Base-by-base conservation (phyloP, 2,329 filamentous ascomycete genomes). In the Bertia moriformis region DNA sequence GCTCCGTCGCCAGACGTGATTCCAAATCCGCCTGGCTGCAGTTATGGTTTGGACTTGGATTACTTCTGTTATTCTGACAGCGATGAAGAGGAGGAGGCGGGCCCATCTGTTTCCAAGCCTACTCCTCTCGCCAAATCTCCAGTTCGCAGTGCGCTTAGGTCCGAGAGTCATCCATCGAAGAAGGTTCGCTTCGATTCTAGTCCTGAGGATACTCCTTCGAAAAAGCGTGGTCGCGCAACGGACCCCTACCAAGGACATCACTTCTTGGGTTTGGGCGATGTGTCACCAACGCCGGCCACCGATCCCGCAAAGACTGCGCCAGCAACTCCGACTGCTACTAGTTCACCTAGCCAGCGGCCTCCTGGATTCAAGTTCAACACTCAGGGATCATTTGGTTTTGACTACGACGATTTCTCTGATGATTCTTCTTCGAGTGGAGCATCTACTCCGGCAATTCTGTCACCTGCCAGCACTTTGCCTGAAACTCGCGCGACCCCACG, bases 21-120 rank as follows among this genome's bases (percentile, higher is more conserved):
- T 38, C 60, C 60, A 3, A 61, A 62, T 40, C 60, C 60, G 5
- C 42, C 47, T 13, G 58, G 56, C 10, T 49, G 45, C 19, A 60
- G 60, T 38, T 64, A 61, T 48, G 60, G 61, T 10, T 45, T 64
- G 47, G 48, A 60, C 38, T 43, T 53, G 18, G 50, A 55, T 14
- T 63, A 59, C 38, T 61, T 61, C 42, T 48, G 41, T 29, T 53
- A 55, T 39, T 52, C 49, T 22, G 52, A 55, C 14, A 50, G 50
- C 15, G 57, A 58, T 20, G 48, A 51, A 30, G 52, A 53, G 39
- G 44, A 7, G n/a, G 15, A 30, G 24, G 24, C 24, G 10, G 24
- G 10, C 10, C 24, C 24, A 10, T n/a, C 24, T 29, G n/a, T 29
- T 10, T n/a, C n/a, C n/a, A 29, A 29, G n/a, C 24, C 24, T 29